phyloP scores from a whole-genome alignment of 2,329 filamentous ascomycete genomes.

The Tricladium varicosporioides region DNA sequence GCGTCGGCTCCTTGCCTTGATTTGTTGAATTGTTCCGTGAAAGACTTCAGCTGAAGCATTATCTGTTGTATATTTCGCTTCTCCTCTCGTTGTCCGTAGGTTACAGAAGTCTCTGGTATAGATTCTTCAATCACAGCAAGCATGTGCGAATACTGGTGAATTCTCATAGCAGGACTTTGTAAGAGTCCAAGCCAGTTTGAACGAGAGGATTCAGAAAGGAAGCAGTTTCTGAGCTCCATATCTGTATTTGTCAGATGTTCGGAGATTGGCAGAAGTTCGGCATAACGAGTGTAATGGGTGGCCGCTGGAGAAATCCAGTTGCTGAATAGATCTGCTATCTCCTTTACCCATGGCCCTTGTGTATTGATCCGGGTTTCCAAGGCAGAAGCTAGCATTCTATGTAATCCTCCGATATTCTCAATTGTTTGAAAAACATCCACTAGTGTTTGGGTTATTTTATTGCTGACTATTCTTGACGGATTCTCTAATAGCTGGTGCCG shows the following conservation, averaged over 20 bases:
- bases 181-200: neutral
- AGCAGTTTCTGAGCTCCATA: neutral
- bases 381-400: neutral
- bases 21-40: neutral
- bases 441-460: no score
- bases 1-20: neutral
- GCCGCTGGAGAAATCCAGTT: neutral
- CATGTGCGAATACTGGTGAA: neutral
- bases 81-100: neutral
- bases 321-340: neutral
- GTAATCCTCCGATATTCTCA: neutral
- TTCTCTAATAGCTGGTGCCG: neutral
- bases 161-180: neutral
- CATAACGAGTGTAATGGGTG: neutral
- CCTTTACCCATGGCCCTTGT: neutral
- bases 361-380: constrained; percentile 4
- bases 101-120: neutral
- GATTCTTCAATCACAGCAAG: neutral
- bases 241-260: neutral
- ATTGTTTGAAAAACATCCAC: neutral
- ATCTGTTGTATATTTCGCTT: neutral
- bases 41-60: neutral
- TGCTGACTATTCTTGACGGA: no score
- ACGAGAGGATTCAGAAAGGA: neutral
- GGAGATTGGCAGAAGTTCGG: neutral